Conservation (phyloP, 257 asterid species). For the Pogostemon cablin region DNA sequence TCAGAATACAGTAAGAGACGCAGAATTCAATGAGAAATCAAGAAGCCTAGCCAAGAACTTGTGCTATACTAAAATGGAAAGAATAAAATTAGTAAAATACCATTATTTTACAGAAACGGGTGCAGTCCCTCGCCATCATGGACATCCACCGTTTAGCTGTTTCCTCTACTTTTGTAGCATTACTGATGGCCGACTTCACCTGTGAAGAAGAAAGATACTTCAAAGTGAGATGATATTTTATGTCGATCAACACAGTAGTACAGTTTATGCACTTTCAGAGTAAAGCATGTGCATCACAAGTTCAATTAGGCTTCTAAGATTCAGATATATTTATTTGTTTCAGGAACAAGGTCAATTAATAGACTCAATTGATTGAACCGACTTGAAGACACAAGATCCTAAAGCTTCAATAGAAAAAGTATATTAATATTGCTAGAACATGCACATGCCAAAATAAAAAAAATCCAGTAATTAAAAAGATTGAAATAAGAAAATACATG, state of each 20-base stretch:
- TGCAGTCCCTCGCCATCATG: conserved; percentile 87
- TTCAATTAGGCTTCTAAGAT: conserved; percentile 1
- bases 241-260: conserved; percentile 19
- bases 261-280: conserved; percentile 24
- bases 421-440: not conserved
- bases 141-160: conserved; percentile 72
- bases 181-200: conserved; percentile 68
- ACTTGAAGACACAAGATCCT: not conserved
- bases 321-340: not conserved
- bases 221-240: not conserved
- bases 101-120: conserved; percentile 92
- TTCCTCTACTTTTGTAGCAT: conserved; percentile 70
- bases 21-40: not conserved
- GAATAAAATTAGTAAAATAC: conserved; percentile 44
- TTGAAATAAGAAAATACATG: conserved; percentile 11
- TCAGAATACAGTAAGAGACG: conserved; percentile 29
- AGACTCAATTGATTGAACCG: conserved; percentile 10
- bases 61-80: not conserved
- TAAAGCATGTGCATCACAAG: conserved; percentile 20
- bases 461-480: not conserved
- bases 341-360: conserved; percentile 7
- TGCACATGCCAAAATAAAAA: too few relatives aligned
- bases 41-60: not conserved
- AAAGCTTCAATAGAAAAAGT: not conserved
- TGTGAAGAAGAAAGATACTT: conserved; percentile 33